Evolutionary conservation across 352 stramenopile genomes (phyloP), one percentile per base, ranked within the genome.

Genomic region (Aphanomyces euteiches): DNA sequence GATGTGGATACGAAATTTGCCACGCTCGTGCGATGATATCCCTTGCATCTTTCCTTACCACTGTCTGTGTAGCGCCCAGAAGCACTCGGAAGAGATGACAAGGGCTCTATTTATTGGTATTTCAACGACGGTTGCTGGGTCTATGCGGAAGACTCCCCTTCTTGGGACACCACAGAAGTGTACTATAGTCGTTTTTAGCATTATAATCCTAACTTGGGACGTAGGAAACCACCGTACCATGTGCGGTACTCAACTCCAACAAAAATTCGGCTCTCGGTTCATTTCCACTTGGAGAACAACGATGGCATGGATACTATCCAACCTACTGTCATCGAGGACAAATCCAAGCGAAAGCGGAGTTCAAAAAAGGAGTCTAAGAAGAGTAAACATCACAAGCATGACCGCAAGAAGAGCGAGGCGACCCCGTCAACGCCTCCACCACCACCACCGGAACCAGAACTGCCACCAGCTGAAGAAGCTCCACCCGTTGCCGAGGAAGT

Each of bases 51-150:
- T 59, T 36, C 56, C 17, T 5, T 63, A 43, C 12, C 60, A 21
- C 38, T 57, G 53, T 66, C 34, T 67, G 2, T 72, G 67, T 50
- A 95, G 87, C 74, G 85, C 61, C 75, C 74, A 39, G 84, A 80
- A 37, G 78, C 85, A 13, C 83, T 93, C 38, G 87, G 87, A 48
- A 84, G 78, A 36, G 87, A 95, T 57, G 87, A 95, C 56, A 77
- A 83, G 5, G 85, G 85, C 8, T 73, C 82, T 1, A 79, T 82
- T 47, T 95, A 95, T 68, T 95, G 85, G 87, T 92, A 93, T 75
- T 93, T 93, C 73, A 77, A 88, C 61, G 87, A 95, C 72, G 83
- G 70, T 54, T 93, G 85, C 63, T 95, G 87, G 87, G 78, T 95
- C 47, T 95, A 92, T 65, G 85, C 85, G 1, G 87, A 95, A 73